Evolutionary conservation across 2,329 filamentous ascomycete genomes (phyloP), one percentile per base, ranked within the genome.

Genomic region (Gremmenia infestans): DNA sequence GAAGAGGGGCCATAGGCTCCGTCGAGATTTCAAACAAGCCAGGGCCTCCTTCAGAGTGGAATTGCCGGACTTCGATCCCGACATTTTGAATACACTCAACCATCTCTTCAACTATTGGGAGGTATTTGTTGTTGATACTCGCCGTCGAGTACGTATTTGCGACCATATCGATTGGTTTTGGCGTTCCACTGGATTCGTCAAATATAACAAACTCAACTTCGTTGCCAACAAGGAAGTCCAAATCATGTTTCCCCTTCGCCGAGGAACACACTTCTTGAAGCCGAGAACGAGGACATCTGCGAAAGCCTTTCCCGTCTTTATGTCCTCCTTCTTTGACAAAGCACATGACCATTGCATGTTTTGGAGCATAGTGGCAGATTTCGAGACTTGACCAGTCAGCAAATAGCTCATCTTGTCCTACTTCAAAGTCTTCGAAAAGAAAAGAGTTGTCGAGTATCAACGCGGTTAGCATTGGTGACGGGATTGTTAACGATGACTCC

Each of bases 21-120:
- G 92, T 76, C 2, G 90, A 76, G 53, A 94, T 81, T 69, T 93
- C 88, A 70, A 87, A 94, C 67, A 93, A 88, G 1, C 88, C 87
- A 0, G 81, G 78, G 0, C 84, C 83, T 42, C 81, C 83, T 68
- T 93, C 89, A 0, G 88, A 76, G 63, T 94, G 89, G 64, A 91
- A 80, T 70, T 90, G 83, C 59, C 90, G 39, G 48, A 58, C 52
- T 22, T 80, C 72, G 50, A 93, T 86, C 39, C 81, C 86, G 9
- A 83, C 80, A 0, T 74, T 72, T 1, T 78, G 78, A 1, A 94
- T 78, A 4, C 74, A 72, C 1, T 77, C 73, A 2, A 85, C 78
- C 23, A 91, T 86, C 50, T 88, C 81, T 48, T 87, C 82, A 5
- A 91, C 72, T 14, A 89, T 76, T 1, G 78, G 75, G 0, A 81